Evolutionary conservation across 2,329 filamentous ascomycete species (phyloP).

Genomic region (Leptographium wingfieldii): DNA sequence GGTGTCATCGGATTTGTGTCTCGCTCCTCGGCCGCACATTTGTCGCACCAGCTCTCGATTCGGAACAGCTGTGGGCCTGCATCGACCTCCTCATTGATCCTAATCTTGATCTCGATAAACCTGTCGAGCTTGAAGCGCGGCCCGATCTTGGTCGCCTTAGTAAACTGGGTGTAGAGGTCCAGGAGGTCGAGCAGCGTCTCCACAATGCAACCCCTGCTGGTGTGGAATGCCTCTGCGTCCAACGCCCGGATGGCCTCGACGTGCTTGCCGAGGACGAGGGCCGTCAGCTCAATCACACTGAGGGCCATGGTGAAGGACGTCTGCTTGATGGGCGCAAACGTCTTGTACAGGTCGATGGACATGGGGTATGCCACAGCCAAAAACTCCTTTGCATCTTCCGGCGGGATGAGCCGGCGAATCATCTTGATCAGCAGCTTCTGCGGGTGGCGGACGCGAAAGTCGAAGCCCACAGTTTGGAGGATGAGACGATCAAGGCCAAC

Average conservation of each 20-base stretch:
- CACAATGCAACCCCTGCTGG: constrained; percentile 35
- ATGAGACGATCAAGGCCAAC: constrained; percentile 87
- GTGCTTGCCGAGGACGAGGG: constrained; percentile 49
- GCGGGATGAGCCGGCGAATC: constrained; percentile 40
- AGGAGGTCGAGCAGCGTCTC: constrained; percentile 85
- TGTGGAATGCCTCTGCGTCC: constrained; percentile 26
- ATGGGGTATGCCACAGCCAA: constrained; percentile 65
- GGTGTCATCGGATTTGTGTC: constrained; percentile 21
- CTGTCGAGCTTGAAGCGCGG: constrained; percentile 57
- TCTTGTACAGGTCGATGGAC: constrained; percentile 82
- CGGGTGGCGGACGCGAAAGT: constrained; percentile 81
- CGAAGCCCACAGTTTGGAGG: constrained; percentile 84
- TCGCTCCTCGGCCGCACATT: constrained; percentile 30
- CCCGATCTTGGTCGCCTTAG: constrained; percentile 61
- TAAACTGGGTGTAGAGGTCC: constrained; percentile 83
- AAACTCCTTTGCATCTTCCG: constrained; percentile 40
- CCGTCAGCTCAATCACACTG: constrained; percentile 68
- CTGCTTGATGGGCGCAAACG: constrained; percentile 84
- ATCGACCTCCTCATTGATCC: constrained; percentile 71
- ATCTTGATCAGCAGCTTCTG: constrained; percentile 79
- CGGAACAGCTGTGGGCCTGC: constrained; percentile 45
- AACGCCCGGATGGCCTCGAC: constrained; percentile 37
- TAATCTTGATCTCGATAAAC: constrained; percentile 79
- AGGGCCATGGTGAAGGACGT: constrained; percentile 76
- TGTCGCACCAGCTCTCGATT: constrained; percentile 47